Base-by-base conservation (phyloP, 371 early-diverging fungal species). In the Lichtheimia corymbifera region DNA sequence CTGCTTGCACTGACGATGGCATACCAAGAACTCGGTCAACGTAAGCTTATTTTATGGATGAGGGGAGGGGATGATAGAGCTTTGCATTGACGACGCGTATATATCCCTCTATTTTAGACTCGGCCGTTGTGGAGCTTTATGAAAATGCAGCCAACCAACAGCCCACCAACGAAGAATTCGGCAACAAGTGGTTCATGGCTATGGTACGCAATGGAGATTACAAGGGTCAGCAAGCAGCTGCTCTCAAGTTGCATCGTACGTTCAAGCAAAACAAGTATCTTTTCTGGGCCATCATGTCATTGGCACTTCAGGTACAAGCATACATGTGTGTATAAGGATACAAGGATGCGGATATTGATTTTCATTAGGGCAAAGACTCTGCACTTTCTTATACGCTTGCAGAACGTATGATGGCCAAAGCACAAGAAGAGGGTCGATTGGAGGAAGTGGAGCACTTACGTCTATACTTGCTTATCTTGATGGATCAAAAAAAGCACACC, bases 241-340 rank as follows among this genome's bases (percentile, higher is more conserved):
- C 95, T 4, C 73, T 94, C 40, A 89, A 88, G 56, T 72, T 97
- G 47, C 88, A 92, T 63, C 92, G 93, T 63, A 76, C 77, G 28
- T 94, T 91, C 71, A 91, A 91, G 63, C 74, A 83, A 40, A 77
- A 85, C 69, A 87, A 85, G 62, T 93, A 95, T 71, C 77, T 90
- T 69, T 94, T 94, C 74, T 97, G 96, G 96, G 86, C 90, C 1
- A 87, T 94, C 59, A 88, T 91, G 86, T 86, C 91, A 30, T 71
- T 90, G 9, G 75, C 88, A 6, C 74, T 91, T 12, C 90, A 91
- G 76, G 86, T 83, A 77, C 55, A 12, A 14, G n/a, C 3, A 43
- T 50, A n/a, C n/a, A 18, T 35, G 11, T 11, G 35, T 5, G 22
- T 22, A 9, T 11, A 35, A 9, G 35, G 35, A 11, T 35, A 28